Evolutionary conservation across 257 asterid genomes (phyloP), one percentile per base, ranked within the genome.

Genomic region (Solanum rostratum): DNA sequence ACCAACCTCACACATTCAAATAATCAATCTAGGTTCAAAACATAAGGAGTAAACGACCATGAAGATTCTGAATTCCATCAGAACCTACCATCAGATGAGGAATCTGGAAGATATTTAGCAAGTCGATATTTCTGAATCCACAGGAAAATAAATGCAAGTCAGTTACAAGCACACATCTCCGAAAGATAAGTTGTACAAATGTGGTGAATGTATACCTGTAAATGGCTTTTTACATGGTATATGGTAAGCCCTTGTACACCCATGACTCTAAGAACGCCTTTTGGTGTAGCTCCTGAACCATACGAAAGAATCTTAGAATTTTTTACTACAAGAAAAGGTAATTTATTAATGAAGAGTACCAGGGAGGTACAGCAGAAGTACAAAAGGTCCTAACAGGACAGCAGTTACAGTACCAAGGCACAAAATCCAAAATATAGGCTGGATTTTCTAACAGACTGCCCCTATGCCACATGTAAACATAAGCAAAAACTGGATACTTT

Each of bases 201-300:
- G 7, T 30, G 65, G 29, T 83, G 37, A 55, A 62, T 68, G 71
- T 20, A 30, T 90, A 97, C 99, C 99, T 97, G 99, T 84, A 97
- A 92, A 89, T 97, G 99, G 89, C 99, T 97, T 90, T 97, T 97
- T 55, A 97, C 99, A 91, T 97, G 99, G 91, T 97, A 97, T 81
- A 97, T 97, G 22, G 98, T 97, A 60, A 97, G 92, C 87, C 97
- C 97, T 92, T 95, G 98, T 87, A 97, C 97, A 80, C 99, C 99
- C 99, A 97, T 97, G 76, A 95, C 97, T 87, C 99, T 88, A 55
- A 96, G 98, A 81, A 96, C 99, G 84, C 99, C 99, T 88, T 96
- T 96, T 8, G 99, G 99, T 79, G 99, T 97, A 85, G 99, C 99
- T 89, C 99, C 99, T 95, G 92, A 83, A 91, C 87, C 16, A 89